Evolutionary conservation across 257 asterid species (phyloP).

Genomic region (Ligustrum vulgare): DNA sequence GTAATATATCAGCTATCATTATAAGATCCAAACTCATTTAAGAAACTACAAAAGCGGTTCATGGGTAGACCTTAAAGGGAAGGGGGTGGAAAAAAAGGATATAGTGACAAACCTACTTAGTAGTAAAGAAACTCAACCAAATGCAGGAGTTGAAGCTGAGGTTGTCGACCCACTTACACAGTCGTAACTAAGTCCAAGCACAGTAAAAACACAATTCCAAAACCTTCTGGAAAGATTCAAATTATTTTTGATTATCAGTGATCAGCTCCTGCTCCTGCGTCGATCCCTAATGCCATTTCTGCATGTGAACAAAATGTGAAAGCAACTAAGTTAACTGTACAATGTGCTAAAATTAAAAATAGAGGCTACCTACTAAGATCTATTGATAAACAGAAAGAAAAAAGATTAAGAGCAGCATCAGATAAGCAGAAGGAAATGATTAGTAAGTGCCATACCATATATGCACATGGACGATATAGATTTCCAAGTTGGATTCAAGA

Average conservation of each 20-base stretch:
- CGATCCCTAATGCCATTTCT: conserved; percentile 81
- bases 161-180: conserved; percentile 69
- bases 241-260: conserved; percentile 21
- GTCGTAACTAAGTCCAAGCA: conserved; percentile 63
- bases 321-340: neutral
- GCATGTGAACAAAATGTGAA: conserved; percentile 23
- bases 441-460: neutral
- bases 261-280: conserved; percentile 94
- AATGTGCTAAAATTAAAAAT: neutral
- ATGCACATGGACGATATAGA: neutral
- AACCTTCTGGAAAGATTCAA: conserved; percentile 32
- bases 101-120: conserved; percentile 52
- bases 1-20: conserved; percentile 39
- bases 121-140: conserved; percentile 71
- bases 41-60: conserved; percentile 24
- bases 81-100: conserved; percentile 24
- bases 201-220: conserved; percentile 53
- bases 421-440: neutral
- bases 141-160: conserved; percentile 75
- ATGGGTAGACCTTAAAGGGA: conserved; percentile 22
- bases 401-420: neutral
- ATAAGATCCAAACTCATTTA: conserved; percentile 36
- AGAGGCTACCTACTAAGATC: neutral
- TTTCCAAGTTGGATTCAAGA: neutral
- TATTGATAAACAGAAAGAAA: neutral